A percentile compares a stretch with the other conserved stretches of the same genome.
Evolutionary conservation across 495 filamentous ascomycete species (phyloP).

Genomic region (Penicillium longicatenatum): DNA sequence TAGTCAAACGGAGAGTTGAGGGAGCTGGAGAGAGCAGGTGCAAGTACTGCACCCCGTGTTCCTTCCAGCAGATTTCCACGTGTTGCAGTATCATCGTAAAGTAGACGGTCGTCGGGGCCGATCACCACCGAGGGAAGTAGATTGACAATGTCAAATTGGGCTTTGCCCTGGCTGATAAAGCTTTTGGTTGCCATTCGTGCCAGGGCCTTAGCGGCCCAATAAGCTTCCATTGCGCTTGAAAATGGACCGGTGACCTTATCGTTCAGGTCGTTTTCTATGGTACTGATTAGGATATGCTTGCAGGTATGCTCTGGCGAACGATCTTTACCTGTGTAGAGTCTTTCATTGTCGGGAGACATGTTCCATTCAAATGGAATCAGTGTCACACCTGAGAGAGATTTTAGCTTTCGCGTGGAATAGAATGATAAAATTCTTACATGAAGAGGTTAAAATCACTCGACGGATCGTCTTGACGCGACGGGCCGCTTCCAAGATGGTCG

Average conservation of each 20-base stretch:
- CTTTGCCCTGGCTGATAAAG: slow-evolving; percentile 19
- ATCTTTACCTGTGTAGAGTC: slow-evolving; percentile 18
- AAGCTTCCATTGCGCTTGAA: slow-evolving; percentile 24
- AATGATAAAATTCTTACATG: slow-evolving; percentile 17
- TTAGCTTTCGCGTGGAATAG: neutral
- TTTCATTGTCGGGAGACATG: slow-evolving; percentile 21
- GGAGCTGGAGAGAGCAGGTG: slow-evolving; percentile 11
- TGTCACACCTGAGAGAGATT: slow-evolving; percentile 14
- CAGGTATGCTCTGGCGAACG: neutral
- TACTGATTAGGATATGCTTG: neutral
- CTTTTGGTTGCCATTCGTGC: slow-evolving; percentile 27
- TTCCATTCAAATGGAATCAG: slow-evolving; percentile 27
- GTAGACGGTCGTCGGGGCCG: slow-evolving; percentile 24
- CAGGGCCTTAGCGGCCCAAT: slow-evolving; percentile 34
- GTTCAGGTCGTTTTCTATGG: slow-evolving; percentile 21
- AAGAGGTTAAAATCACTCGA: slow-evolving; percentile 50
- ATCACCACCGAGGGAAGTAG: slow-evolving; percentile 24
- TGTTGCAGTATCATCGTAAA: slow-evolving; percentile 8
- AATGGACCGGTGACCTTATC: slow-evolving; percentile 9
- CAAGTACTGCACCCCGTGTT: slow-evolving; percentile 15
- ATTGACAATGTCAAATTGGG: slow-evolving; percentile 27
- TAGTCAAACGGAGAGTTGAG: slow-evolving; percentile 22
- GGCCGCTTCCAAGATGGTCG: slow-evolving; percentile 46
- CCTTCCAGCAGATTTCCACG: slow-evolving; percentile 15
- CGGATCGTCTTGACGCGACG: slow-evolving; percentile 32